phyloP scores from a whole-genome alignment of 148 eudicot species.

The Mesembryanthemum crystallinum region DNA sequence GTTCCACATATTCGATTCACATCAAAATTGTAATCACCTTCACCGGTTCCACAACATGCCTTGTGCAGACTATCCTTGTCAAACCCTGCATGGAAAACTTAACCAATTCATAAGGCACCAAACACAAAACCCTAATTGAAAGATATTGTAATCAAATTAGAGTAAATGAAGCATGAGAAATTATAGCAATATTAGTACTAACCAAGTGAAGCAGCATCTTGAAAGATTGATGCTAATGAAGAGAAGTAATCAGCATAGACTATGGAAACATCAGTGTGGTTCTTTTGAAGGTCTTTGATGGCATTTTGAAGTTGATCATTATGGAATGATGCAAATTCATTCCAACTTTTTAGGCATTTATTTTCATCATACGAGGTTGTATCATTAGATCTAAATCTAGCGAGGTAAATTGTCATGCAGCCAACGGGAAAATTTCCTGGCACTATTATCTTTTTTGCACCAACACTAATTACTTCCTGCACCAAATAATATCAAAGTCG shows the following conservation, averaged over 20 bases:
- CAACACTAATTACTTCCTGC: constrained; percentile 38
- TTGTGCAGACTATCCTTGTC: not conserved
- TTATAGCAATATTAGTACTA: not conserved
- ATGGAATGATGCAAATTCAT: constrained; percentile 21
- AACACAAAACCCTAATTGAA: not conserved
- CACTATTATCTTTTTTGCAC: constrained; percentile 31
- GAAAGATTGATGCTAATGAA: constrained; percentile 25
- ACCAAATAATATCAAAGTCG: not conserved
- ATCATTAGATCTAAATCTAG: constrained; percentile 16
- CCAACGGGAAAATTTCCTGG: constrained; percentile 43
- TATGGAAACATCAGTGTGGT: constrained; percentile 25
- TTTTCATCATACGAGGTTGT: constrained; percentile 25
- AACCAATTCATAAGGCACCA: not conserved
- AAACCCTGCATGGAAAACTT: not conserved
- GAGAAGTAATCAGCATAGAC: constrained; percentile 27
- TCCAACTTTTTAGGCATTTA: constrained; percentile 30
- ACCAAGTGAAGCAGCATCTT: constrained; percentile 27
- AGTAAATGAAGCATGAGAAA: not conserved
- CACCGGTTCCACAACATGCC: constrained; percentile 13
- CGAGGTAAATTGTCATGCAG: constrained; percentile 28
- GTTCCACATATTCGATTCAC: not conserved
- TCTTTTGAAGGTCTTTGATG: constrained; percentile 22
- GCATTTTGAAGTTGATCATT: constrained; percentile 21
- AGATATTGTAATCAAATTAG: too few species aligned
- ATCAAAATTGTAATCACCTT: not conserved